Evolutionary conservation across 1,284 basidiomycete species (phyloP), one percentile per base, ranked within the genome.

Genomic region (Mycosarcoma mackinlayi): DNA sequence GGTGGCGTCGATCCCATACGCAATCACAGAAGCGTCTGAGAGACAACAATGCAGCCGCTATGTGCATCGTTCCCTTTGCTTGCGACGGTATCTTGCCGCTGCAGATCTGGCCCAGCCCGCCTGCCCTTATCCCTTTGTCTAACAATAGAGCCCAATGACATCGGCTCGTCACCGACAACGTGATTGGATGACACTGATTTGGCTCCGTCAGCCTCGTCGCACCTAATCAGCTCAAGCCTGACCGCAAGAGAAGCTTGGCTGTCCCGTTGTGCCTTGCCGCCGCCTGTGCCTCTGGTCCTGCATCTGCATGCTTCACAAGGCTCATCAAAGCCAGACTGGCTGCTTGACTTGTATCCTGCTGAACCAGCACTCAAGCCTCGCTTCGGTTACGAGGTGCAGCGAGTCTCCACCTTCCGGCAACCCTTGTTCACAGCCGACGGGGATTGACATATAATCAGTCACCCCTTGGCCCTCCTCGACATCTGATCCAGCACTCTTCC

Each of bases 261-360:
- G 35, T 25, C 5, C 25, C 24, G 11, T 38, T 8, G 46, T 46
- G 34, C 46, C 38, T 48, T 38, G 46, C 46, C 46, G 35, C 35
- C 41, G n/a, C n/a, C n/a, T n/a, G n/a, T 33, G 16, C 25, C 14
- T 30, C 28, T 28, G 40, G 38, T 8, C 34, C 44, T 50, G 59
- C 53, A 44, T 21, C 9, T 25, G 23, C 37, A 56, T 52, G 53
- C 60, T 63, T 63, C 53, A 52, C 44, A 31, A 52, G 30, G 48
- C 53, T 56, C 23, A 63, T 63, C 53, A 56, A n/a, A 33, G 30
- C 30, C 6, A 25, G 10, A 18, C 21, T 27, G 35, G 8, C 33
- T 38, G 7, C 35, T 38, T 35, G 4, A 2, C 19, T 6, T 16
- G 13, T 2, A 37, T 19, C 35, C 10, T 8, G 24, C 25, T 18